Evolutionary conservation across 2,329 filamentous ascomycete species (phyloP).

Genomic region (Septoria petroselini): DNA sequence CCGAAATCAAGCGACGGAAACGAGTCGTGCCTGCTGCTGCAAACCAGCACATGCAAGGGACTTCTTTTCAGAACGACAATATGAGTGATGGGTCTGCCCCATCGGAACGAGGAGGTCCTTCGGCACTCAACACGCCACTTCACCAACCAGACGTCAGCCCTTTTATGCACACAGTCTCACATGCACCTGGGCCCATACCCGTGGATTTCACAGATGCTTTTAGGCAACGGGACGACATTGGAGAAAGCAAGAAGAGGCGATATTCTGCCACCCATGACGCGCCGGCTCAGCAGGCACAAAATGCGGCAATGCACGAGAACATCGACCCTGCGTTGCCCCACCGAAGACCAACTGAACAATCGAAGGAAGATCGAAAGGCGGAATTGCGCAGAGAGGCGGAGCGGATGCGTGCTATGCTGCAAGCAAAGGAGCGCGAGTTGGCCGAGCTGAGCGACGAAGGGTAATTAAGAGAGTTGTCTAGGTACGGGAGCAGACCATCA

Average conservation of each 20-base stretch:
- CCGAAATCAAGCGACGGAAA: constrained; percentile 92
- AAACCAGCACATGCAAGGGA: constrained; percentile 37
- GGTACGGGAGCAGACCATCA: neutral
- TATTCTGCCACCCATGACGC: constrained; percentile 51
- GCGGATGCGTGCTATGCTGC: constrained; percentile 68
- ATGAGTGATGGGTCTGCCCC: constrained; percentile 22
- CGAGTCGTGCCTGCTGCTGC: constrained; percentile 77
- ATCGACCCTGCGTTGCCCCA: constrained; percentile 41
- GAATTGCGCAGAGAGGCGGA: constrained; percentile 71
- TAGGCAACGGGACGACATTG: constrained; percentile 25
- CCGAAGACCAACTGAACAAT: constrained; percentile 22
- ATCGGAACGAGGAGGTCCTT: constrained; percentile 18
- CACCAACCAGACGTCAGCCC: constrained; percentile 13
- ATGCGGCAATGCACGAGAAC: constrained; percentile 29
- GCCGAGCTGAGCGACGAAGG: constrained; percentile 41
- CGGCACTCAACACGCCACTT: constrained; percentile 12
- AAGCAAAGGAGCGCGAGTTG: constrained; percentile 71
- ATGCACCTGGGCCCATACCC: constrained; percentile 32
- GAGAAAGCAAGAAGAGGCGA: constrained; percentile 58
- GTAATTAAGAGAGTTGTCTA: neutral
- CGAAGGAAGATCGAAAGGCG: constrained; percentile 60
- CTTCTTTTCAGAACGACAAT: constrained; percentile 28
- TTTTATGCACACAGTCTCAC: constrained; percentile 24
- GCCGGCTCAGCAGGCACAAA: constrained; percentile 27
- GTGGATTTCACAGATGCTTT: constrained; percentile 40